Evolutionary conservation across 2,329 filamentous ascomycete species (phyloP).

Genomic region (Fusarium sarcochroum): DNA sequence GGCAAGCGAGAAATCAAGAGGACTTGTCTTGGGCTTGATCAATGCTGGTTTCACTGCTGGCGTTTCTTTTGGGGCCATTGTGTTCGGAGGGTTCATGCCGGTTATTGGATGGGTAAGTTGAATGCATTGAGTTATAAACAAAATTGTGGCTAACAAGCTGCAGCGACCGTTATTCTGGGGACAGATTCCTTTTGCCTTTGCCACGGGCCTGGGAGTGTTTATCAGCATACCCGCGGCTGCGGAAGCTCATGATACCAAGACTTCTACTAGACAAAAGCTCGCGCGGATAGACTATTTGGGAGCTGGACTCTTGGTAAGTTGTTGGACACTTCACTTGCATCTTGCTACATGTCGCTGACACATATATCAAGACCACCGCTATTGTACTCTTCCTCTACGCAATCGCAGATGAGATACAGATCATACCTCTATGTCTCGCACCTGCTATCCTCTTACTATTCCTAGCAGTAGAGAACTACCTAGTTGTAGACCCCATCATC

Average conservation of each 20-base stretch:
- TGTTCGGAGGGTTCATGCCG: conserved; percentile 75
- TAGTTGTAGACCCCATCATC: conserved; percentile 79
- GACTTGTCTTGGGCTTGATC: conserved; percentile 79
- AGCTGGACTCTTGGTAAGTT: conserved; percentile 72
- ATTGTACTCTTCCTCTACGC: conserved; percentile 81
- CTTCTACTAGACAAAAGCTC: conserved; percentile 67
- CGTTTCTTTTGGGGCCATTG: conserved; percentile 78
- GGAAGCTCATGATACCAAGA: conserved; percentile 23
- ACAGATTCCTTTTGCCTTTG: conserved; percentile 75
- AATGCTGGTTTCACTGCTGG: conserved; percentile 82
- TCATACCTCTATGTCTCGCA: conserved; percentile 72
- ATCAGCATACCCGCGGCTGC: conserved; percentile 70
- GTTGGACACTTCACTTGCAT: too few species aligned
- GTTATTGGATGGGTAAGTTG: conserved; percentile 76
- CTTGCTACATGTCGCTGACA: conserved; percentile 12
- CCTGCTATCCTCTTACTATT: conserved; percentile 66
- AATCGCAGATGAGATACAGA: conserved; percentile 74
- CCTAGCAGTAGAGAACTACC: conserved; percentile 72
- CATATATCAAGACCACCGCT: conserved; percentile 64
- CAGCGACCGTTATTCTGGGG: conserved; percentile 80
- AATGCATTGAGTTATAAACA: background rate
- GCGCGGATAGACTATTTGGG: conserved; percentile 81
- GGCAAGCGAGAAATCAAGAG: conserved; percentile 75
- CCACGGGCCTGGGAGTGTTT: conserved; percentile 74
- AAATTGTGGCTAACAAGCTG: conserved; percentile 14